phyloP scores from a whole-genome alignment of 1,284 basidiomycete genomes.

The Coriolopsis trogii region DNA sequence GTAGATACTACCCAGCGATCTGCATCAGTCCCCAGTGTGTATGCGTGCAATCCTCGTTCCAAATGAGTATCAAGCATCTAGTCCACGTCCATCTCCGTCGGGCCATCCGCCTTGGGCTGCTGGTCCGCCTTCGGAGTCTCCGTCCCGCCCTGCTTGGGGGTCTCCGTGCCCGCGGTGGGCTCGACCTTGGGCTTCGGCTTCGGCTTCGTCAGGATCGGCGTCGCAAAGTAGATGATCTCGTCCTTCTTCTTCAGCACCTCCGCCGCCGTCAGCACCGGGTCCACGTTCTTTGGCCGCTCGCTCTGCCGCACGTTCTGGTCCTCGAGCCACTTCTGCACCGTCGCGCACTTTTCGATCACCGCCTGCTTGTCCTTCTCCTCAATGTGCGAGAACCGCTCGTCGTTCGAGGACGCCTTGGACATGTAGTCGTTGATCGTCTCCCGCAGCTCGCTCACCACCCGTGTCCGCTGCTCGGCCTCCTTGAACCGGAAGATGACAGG shows the following conservation, averaged over 20 bases:
- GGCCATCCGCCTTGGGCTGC: slow-evolving; percentile 48
- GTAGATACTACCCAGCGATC: slow-evolving; percentile 22
- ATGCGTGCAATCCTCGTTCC: background rate
- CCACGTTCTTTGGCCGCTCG: slow-evolving; percentile 85
- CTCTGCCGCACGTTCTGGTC: slow-evolving; percentile 85
- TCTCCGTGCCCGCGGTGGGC: slow-evolving; percentile 51
- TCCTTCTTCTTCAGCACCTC: slow-evolving; percentile 90
- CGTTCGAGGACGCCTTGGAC: slow-evolving; percentile 75
- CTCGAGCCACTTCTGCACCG: slow-evolving; percentile 90
- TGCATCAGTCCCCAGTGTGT: slow-evolving; percentile 9
- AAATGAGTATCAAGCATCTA: background rate
- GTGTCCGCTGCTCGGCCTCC: slow-evolving; percentile 80
- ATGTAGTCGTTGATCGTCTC: slow-evolving; percentile 87
- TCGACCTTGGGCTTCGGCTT: slow-evolving; percentile 82
- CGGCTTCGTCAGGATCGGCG: slow-evolving; percentile 83
- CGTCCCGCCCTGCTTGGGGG: slow-evolving; percentile 62
- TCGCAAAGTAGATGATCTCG: slow-evolving; percentile 84
- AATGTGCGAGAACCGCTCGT: slow-evolving; percentile 89
- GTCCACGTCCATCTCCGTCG: slow-evolving; percentile 42
- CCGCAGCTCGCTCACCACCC: slow-evolving; percentile 73
- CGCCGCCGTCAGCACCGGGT: slow-evolving; percentile 77
- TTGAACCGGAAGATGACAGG: slow-evolving; percentile 81
- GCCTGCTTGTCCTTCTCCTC: slow-evolving; percentile 84
- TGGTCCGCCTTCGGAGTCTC: slow-evolving; percentile 58
- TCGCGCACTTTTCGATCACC: slow-evolving; percentile 82